Evolutionary conservation across 2,329 filamentous ascomycete genomes (phyloP).

Genomic region (Nothophaeocryptopus gaeumannii): DNA sequence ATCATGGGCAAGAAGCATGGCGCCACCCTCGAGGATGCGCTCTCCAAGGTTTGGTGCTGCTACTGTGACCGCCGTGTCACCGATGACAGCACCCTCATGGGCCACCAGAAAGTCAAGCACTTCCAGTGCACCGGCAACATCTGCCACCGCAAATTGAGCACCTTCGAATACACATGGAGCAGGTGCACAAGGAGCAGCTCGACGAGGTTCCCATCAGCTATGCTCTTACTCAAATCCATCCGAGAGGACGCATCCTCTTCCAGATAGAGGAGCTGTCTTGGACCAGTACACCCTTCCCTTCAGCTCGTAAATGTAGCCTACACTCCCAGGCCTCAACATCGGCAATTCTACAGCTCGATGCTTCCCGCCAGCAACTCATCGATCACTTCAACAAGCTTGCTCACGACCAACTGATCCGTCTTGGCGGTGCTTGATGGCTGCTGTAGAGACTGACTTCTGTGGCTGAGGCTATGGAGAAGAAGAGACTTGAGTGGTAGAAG

Average conservation of each 20-base stretch:
- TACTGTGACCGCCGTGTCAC: too few relatives aligned
- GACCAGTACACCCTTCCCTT: too few relatives aligned
- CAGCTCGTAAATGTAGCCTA: too few relatives aligned
- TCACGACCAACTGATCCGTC: conserved; percentile 74
- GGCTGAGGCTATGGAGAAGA: too few relatives aligned
- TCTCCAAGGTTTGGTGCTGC: conserved; percentile 91
- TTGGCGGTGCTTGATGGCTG: too few relatives aligned
- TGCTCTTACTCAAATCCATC: conserved; percentile 78
- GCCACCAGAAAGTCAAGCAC: conserved; percentile 98
- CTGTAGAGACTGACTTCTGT: too few relatives aligned
- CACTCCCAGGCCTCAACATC: conserved; percentile 77
- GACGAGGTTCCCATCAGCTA: conserved; percentile 88
- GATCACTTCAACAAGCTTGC: conserved; percentile 82
- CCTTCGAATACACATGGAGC: conserved; percentile 96
- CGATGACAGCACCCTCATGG: conserved; percentile 92
- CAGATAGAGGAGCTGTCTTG: too few relatives aligned
- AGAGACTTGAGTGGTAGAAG: too few relatives aligned
- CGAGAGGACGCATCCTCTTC: too few relatives aligned
- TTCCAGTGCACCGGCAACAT: conserved; percentile 80
- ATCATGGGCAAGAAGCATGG: conserved; percentile 61
- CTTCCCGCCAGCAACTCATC: conserved; percentile 83
- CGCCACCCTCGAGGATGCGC: conserved; percentile 82
- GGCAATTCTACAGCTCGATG: conserved; percentile 89
- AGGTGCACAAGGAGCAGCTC: conserved; percentile 94
- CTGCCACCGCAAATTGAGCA: conserved; percentile 85